Conservation (phyloP, 2,329 filamentous ascomycete species). For the Magnaporthiopsis poae region DNA sequence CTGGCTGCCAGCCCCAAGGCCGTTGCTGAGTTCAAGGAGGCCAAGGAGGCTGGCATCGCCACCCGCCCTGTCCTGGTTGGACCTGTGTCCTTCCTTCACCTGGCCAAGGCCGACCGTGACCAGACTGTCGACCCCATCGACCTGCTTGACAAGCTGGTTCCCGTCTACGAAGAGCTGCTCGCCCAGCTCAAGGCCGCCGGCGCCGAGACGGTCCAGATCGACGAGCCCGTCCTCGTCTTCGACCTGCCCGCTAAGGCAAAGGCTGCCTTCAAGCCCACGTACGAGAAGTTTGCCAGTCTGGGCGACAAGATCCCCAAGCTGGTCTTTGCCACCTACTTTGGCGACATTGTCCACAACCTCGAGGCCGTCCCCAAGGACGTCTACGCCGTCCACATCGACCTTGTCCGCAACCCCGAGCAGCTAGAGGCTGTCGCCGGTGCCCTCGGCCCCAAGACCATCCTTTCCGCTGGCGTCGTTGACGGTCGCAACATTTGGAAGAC, state of each 20-base stretch:
- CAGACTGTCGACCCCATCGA: conserved; percentile 88
- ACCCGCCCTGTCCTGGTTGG: conserved; percentile 93
- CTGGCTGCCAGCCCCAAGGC: conserved; percentile 78
- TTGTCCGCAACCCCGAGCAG: conserved; percentile 97
- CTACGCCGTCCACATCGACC: conserved; percentile 84
- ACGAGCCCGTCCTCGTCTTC: conserved; percentile 93
- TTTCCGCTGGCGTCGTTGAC: conserved; percentile 94
- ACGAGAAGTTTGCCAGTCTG: conserved; percentile 73
- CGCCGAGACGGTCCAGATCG: conserved; percentile 93
- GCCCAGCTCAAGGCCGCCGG: conserved; percentile 89
- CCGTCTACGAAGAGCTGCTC: conserved; percentile 88
- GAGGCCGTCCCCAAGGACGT: conserved; percentile 72
- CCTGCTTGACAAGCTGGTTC: conserved; percentile 84
- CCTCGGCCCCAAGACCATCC: conserved; percentile 77
- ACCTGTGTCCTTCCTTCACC: conserved; percentile 92
- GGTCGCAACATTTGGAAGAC: conserved; percentile 99
- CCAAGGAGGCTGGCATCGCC: conserved; percentile 87
- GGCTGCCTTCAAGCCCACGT: conserved; percentile 94
- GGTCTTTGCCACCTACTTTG: conserved; percentile 93
- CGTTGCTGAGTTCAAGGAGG: conserved; percentile 86
- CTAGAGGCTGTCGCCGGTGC: conserved; percentile 73
- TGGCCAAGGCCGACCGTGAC: conserved; percentile 95
- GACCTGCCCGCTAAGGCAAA: conserved; percentile 85
- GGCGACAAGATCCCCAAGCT: conserved; percentile 77
- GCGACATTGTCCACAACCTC: conserved; percentile 98